Evolutionary conservation across 306 rosid genomes (phyloP).

Genomic region (Cyclanthera cordifolia): DNA sequence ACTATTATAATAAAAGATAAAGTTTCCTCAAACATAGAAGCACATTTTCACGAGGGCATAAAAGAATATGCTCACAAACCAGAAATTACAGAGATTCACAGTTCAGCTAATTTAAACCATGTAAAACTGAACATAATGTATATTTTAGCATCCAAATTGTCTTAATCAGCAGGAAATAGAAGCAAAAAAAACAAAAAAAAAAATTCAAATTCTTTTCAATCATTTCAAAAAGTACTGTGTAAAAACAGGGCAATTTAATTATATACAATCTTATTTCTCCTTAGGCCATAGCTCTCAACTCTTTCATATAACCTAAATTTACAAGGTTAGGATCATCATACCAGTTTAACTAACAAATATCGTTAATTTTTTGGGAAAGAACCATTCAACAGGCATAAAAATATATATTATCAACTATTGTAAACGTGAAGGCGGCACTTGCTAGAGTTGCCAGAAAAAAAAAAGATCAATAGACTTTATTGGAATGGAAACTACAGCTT

Average conservation of each 20-base stretch:
- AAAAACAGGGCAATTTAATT: background rate
- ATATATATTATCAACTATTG: background rate
- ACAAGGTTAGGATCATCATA: background rate
- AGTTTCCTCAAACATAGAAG: background rate
- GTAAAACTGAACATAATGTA: background rate
- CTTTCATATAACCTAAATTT: background rate
- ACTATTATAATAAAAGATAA: background rate
- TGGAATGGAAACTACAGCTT: background rate
- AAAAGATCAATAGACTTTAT: background rate
- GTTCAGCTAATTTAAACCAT: background rate
- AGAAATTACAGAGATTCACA: background rate
- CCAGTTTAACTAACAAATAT: background rate
- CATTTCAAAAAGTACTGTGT: background rate
- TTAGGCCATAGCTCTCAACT: background rate
- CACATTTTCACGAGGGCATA: background rate
- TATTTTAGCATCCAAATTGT: background rate
- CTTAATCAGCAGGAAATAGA: background rate
- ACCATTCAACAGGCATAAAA: too few relatives aligned
- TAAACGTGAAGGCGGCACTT: background rate
- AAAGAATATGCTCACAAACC: conserved; percentile 1
- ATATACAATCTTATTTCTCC: background rate
- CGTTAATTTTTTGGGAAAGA: background rate
- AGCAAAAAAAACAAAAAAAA: background rate
- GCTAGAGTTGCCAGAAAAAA: background rate
- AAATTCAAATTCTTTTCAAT: background rate